Evolutionary conservation across 2,329 filamentous ascomycete species (phyloP).

Genomic region (Nemania diffusa): DNA sequence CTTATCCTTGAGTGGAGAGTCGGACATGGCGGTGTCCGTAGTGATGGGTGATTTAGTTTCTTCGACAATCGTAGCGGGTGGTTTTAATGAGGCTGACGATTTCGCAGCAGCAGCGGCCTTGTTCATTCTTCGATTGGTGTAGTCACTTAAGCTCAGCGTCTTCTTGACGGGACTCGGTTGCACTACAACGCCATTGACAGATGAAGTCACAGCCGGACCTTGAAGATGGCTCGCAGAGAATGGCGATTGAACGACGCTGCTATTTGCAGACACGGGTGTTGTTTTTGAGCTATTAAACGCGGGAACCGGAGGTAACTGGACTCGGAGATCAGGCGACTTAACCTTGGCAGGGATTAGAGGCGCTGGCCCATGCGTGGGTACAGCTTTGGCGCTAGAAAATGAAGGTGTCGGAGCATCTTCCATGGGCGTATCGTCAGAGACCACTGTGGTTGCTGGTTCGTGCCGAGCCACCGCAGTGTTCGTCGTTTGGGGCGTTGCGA

Average conservation of each 20-base stretch:
- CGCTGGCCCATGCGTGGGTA: conserved; percentile 1
- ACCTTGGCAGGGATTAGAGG: conserved; percentile 30
- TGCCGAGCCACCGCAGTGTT: conserved; percentile 6
- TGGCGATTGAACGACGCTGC: conserved; percentile 61
- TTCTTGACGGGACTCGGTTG: conserved; percentile 72
- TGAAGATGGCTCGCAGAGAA: conserved; percentile 55
- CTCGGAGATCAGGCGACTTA: conserved; percentile 50
- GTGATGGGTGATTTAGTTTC: conserved; percentile 54
- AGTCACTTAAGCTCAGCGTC: conserved; percentile 74
- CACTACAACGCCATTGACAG: conserved; percentile 57
- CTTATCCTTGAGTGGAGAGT: conserved; percentile 51
- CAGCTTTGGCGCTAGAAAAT: conserved; percentile 39
- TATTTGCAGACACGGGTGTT: conserved; percentile 60
- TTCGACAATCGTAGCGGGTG: conserved; percentile 52
- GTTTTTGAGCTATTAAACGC: conserved; percentile 57
- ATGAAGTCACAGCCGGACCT: conserved; percentile 56
- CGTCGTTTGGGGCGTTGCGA: conserved; percentile 30
- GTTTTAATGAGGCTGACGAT: conserved; percentile 53
- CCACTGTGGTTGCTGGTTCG: conserved; percentile 5
- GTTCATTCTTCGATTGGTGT: conserved; percentile 68
- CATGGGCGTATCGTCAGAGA: conserved; percentile 44
- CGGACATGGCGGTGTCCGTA: conserved; percentile 50
- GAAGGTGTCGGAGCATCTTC: conserved; percentile 49
- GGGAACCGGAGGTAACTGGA: conserved; percentile 68
- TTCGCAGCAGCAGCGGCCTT: conserved; percentile 62